phyloP scores from a whole-genome alignment of 2,329 filamentous ascomycete species.

The Golovinomyces cichoracearum region DNA sequence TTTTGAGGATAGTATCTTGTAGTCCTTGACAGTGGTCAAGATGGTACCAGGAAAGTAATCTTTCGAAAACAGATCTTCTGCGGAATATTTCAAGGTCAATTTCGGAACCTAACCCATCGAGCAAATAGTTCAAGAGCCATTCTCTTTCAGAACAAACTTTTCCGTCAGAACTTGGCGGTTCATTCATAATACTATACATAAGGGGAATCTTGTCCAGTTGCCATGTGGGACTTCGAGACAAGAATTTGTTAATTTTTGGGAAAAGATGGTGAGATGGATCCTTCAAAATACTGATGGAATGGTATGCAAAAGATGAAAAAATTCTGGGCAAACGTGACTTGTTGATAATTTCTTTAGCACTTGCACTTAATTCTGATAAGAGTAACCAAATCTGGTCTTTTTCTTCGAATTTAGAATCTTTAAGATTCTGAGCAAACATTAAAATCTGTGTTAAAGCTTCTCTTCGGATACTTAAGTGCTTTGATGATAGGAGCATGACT shows the following conservation, averaged over 20 bases:
- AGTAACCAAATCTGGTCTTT: conserved; percentile 57
- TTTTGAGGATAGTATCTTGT: conserved; percentile 30
- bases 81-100: conserved; percentile 35
- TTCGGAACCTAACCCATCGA: conserved; percentile 36
- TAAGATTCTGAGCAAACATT: conserved; percentile 35
- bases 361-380: conserved; percentile 56
- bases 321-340: conserved; percentile 40
- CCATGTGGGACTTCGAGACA: conserved; percentile 58
- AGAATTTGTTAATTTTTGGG: conserved; percentile 59
- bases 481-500: conserved; percentile 49
- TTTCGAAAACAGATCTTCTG: conserved; percentile 43
- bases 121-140: conserved; percentile 48
- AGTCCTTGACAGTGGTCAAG: conserved; percentile 30
- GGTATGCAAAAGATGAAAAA: conserved; percentile 48
- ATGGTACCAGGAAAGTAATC: conserved; percentile 40
- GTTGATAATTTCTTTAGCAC: conserved; percentile 29
- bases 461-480: conserved; percentile 47
- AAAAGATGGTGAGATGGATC: conserved; percentile 66
- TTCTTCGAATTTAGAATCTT: conserved; percentile 47
- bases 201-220: conserved; percentile 45
- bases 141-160: conserved; percentile 43
- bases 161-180: conserved; percentile 46
- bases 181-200: conserved; percentile 33
- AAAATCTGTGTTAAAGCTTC: conserved; percentile 48
- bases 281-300: conserved; percentile 40